Evolutionary conservation across 129 eudicot species (phyloP), one percentile per base, ranked within the genome.

Genomic region (Mikania micrantha): DNA sequence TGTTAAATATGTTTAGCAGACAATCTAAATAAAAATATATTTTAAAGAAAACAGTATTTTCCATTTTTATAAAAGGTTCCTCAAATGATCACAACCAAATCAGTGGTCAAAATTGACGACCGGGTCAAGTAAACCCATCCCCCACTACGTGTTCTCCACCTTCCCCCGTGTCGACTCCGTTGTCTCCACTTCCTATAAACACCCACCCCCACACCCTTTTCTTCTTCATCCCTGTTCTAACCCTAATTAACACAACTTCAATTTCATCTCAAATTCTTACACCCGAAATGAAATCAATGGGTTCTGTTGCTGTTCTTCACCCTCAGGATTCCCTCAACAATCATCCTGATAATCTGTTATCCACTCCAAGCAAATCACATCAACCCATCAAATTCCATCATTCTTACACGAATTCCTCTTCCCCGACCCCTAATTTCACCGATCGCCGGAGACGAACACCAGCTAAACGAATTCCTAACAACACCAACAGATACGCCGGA

Each of bases 251-350:
- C 2, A 5, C 15, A 0, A 16, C 8, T 5, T n/a, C 16, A 20
- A 25, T 32, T 54, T 22, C 20, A 19, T 25, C 27, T 56, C 52
- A 12, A 53, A 5, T 28, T 25, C 44, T 4, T 5, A 48, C 38
- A 19, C n/a, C 58, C 19, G 47, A 44, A 58, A 71, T 64, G 66
- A 74, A 64, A 65, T 66, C 71, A 36, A 83, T 79, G 75, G 88
- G 74, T 1, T 77, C 64, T 21, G 80, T 79, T 53, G 74, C 64
- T 2, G 74, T 83, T 64, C 77, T 83, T 63, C 88, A 63, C 9
- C 88, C 88, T 5, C 82, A 79, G 12, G 80, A 83, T 48, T 56
- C 44, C 0, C 19, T 77, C 27, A 62, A 48, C 40, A 62, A 60
- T 7, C 59, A 44, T 21, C 34, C 31, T 13, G 47, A 67, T 31